Evolutionary conservation across 352 stramenopile genomes (phyloP).

Genomic region (Phytophthora gonapodyides): DNA sequence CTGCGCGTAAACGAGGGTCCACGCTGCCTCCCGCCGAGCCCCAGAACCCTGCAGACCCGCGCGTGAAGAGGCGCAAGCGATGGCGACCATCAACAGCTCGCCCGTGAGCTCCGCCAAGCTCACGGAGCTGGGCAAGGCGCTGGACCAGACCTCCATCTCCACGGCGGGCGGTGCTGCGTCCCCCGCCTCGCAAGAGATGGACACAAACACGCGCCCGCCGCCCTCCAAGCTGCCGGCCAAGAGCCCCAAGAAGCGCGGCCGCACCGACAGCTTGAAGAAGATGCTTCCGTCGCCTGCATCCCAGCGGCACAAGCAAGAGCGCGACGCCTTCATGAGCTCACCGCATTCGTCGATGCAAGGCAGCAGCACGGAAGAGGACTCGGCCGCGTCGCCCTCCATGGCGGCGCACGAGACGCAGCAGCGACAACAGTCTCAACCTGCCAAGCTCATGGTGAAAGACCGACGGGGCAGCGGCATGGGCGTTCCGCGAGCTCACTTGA

Average conservation of each 20-base stretch:
- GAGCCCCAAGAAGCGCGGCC: slow-evolving; percentile 82
- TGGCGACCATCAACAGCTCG: slow-evolving; percentile 41
- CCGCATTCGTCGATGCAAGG: slow-evolving; percentile 23
- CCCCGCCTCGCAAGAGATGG: slow-evolving; percentile 14
- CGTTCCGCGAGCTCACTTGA: slow-evolving; percentile 68
- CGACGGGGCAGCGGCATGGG: slow-evolving; percentile 77
- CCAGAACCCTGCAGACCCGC: neutral
- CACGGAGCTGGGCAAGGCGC: slow-evolving; percentile 73
- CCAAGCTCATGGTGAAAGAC: slow-evolving; percentile 78
- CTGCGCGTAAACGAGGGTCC: too few relatives aligned
- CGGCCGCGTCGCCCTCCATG: slow-evolving; percentile 23
- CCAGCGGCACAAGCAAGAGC: slow-evolving; percentile 67
- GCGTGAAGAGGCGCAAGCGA: slow-evolving; percentile 29
- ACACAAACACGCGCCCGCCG: neutral
- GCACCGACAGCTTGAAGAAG: slow-evolving; percentile 85
- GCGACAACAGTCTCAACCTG: slow-evolving; percentile 37
- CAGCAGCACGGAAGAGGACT: slow-evolving; percentile 34
- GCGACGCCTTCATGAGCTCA: slow-evolving; percentile 22
- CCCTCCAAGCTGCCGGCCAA: slow-evolving; percentile 46
- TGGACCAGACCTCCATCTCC: slow-evolving; percentile 79
- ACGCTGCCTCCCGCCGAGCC: slow-evolving; percentile 9
- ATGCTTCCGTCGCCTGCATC: slow-evolving; percentile 65
- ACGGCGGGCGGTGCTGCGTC: slow-evolving; percentile 24
- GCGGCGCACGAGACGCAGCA: slow-evolving; percentile 29
- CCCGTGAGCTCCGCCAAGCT: slow-evolving; percentile 62